Percentiles rank a stretch among this genome's conserved stretches.
Conservation (phyloP, 371 early-diverging fungal species). For the Haplosporangium sp. region DNA sequence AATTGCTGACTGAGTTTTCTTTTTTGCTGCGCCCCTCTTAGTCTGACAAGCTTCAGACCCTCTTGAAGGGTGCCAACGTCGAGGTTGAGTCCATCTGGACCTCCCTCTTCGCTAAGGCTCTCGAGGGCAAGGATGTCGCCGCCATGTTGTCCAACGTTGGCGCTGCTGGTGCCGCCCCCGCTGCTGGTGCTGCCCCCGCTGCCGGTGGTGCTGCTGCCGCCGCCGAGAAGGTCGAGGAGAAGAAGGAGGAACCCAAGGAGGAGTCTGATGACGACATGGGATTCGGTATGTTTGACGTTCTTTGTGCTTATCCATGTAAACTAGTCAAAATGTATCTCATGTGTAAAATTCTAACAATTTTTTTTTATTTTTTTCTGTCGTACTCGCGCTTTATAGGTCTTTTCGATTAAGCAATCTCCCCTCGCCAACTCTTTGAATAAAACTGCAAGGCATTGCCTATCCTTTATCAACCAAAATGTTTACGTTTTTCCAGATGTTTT, state of each 20-base stretch:
- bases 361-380: neutral
- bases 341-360: neutral
- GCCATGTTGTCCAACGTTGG: constrained; percentile 95
- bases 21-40: constrained; percentile 54
- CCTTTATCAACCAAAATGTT: constrained; percentile 12
- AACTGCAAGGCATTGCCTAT: constrained; percentile 32
- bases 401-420: constrained; percentile 78
- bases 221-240: constrained; percentile 70
- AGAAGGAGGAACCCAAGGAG: constrained; percentile 85
- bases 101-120: constrained; percentile 97
- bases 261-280: constrained; percentile 96
- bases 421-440: constrained; percentile 40
- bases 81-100: constrained; percentile 97
- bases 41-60: constrained; percentile 95
- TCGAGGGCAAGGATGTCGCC: constrained; percentile 93
- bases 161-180: constrained; percentile 82
- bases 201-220: constrained; percentile 67
- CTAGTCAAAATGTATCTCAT: neutral
- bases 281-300: constrained; percentile 70
- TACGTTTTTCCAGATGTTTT: neutral
- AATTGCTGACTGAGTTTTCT: constrained; percentile 15
- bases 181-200: constrained; percentile 68
- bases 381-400: constrained; percentile 66
- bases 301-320: constrained; percentile 9
- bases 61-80: constrained; percentile 93